Evolutionary conservation across 2,329 filamentous ascomycete genomes (phyloP).

Genomic region (Apiospora malaysiana): DNA sequence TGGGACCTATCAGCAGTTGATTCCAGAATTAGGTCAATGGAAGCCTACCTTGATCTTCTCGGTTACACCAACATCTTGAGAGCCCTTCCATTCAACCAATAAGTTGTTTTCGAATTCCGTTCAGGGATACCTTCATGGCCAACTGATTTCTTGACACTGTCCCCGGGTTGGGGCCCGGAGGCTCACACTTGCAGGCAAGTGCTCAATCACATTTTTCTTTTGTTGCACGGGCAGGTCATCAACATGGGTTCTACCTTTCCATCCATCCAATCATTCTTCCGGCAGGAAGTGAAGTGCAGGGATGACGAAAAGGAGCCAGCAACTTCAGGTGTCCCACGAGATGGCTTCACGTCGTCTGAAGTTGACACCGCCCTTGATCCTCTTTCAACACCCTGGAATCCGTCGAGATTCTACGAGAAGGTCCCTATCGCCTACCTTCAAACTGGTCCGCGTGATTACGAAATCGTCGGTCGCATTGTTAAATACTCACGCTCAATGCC

Average conservation of each 20-base stretch:
- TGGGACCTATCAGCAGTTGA: not conserved
- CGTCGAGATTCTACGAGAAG: conserved; percentile 53
- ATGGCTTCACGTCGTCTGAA: conserved; percentile 60
- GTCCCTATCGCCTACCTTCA: conserved; percentile 52
- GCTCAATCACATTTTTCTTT: not conserved
- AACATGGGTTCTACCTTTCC: conserved; percentile 34
- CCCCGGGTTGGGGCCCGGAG: not conserved
- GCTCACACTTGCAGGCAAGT: not conserved
- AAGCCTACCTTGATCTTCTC: not conserved
- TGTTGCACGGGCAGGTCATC: not conserved
- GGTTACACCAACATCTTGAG: not conserved
- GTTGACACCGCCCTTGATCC: conserved; percentile 46
- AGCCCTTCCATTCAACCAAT: too few species aligned
- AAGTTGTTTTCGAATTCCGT: too few species aligned
- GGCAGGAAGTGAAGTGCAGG: conserved; percentile 32
- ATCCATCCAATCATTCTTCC: conserved; percentile 44
- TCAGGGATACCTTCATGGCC: too few species aligned
- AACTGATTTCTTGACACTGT: not conserved
- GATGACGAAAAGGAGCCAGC: conserved; percentile 25
- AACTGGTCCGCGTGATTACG: conserved; percentile 55
- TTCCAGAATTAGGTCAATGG: not conserved
- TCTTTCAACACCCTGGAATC: conserved; percentile 45
- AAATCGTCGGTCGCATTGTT: conserved; percentile 60
- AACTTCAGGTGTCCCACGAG: conserved; percentile 39
- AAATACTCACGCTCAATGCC: conserved; percentile 56